A percentile compares a stretch with the other conserved stretches of the same genome.
Conservation (phyloP, 2,329 filamentous ascomycete genomes). For the Cytospora piceicola region DNA sequence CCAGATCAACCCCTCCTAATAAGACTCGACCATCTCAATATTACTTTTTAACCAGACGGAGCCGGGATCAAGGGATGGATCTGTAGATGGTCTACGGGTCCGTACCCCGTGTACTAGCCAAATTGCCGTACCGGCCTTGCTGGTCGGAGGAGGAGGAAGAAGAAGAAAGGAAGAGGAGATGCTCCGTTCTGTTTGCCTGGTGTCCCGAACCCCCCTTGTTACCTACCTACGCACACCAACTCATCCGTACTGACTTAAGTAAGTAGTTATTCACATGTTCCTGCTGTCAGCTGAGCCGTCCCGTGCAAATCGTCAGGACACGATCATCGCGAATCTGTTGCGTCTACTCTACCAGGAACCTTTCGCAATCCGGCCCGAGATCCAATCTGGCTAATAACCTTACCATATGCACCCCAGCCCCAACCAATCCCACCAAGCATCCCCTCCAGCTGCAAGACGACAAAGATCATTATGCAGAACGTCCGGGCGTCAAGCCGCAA, state of each 20-base stretch:
- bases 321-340: neutral
- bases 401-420: too few species aligned
- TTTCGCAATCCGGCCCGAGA: neutral
- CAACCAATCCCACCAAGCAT: neutral
- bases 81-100: neutral
- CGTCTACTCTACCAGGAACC: neutral
- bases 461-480: conserved; percentile 2
- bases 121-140: conserved; percentile 1
- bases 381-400: neutral
- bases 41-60: neutral
- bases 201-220: neutral
- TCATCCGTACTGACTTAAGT: neutral
- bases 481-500: conserved; percentile 1
- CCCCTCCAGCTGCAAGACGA: neutral
- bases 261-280: neutral
- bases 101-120: neutral
- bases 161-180: conserved; percentile 23
- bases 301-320: neutral
- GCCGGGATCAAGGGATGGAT: too few species aligned
- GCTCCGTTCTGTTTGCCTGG: conserved; percentile 19
- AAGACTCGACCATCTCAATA: neutral
- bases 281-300: conserved; percentile 12
- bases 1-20: neutral
- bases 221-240: too few species aligned
- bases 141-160: neutral